Percentiles rank a stretch among this genome's conserved stretches.
Evolutionary conservation across 768 basidiomycete species (phyloP).

Genomic region (Paxillus involutus): DNA sequence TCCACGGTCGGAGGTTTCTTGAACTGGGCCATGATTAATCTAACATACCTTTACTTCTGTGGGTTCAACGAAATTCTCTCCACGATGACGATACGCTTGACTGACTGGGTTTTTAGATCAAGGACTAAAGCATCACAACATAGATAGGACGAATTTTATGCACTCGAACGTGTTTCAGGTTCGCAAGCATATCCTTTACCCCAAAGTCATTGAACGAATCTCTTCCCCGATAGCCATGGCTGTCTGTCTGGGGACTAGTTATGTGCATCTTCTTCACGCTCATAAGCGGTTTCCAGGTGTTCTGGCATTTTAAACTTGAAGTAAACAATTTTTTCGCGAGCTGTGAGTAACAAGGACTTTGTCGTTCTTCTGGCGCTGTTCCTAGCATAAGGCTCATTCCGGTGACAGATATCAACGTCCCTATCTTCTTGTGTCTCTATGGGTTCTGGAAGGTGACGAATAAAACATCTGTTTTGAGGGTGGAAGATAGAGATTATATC

Average conservation of each 20-base stretch:
- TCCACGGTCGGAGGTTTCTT: slow-evolving; percentile 66
- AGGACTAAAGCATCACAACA: slow-evolving; percentile 68
- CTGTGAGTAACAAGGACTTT: slow-evolving; percentile 31
- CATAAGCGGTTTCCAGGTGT: slow-evolving; percentile 58
- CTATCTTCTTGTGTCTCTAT: slow-evolving; percentile 20
- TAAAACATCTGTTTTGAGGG: slow-evolving; percentile 43
- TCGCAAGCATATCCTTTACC: slow-evolving; percentile 25
- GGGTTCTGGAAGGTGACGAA: slow-evolving; percentile 20
- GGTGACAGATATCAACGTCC: slow-evolving; percentile 34
- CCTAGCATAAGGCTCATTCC: slow-evolving; percentile 7
- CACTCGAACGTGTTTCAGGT: slow-evolving; percentile 57
- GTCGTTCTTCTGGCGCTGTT: no score
- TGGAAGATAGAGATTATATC: slow-evolving; percentile 68
- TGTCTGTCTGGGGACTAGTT: slow-evolving; percentile 67
- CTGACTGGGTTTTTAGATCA: slow-evolving; percentile 41
- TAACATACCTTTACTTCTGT: slow-evolving; percentile 73
- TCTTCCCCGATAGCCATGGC: slow-evolving; percentile 41
- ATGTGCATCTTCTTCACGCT: slow-evolving; percentile 62
- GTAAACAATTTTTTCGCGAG: slow-evolving; percentile 49
- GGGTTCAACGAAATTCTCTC: slow-evolving; percentile 22
- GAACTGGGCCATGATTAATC: slow-evolving; percentile 62
- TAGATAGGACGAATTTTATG: slow-evolving; percentile 56
- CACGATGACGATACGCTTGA: not conserved
- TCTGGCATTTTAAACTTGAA: slow-evolving; percentile 41
- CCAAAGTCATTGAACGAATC: not conserved